Evolutionary conservation across 208 protist species (phyloP).

Genomic region (Naegleria lovaniensis): DNA sequence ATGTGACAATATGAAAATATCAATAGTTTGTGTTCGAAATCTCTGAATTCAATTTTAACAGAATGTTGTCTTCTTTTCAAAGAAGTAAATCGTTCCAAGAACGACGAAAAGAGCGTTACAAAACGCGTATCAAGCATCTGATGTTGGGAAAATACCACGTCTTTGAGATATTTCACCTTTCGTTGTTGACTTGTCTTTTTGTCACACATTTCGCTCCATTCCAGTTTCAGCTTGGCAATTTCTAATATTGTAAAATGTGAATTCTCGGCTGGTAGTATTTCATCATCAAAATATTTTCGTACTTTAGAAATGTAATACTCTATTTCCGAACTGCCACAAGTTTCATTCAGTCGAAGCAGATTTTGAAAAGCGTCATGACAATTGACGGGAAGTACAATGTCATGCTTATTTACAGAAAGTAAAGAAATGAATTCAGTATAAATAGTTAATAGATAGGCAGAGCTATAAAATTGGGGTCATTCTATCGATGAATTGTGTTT

Average conservation of each 20-base stretch:
- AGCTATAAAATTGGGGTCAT: background rate
- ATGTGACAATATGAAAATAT: too few relatives aligned
- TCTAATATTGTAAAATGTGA: background rate
- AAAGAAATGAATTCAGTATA: background rate
- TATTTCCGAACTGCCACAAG: background rate
- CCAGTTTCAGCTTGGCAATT: background rate
- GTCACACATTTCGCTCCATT: background rate
- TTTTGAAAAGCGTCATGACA: background rate
- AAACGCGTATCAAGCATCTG: too few relatives aligned
- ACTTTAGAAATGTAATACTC: background rate
- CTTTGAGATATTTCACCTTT: background rate
- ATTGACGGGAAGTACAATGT: background rate
- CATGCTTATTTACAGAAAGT: background rate
- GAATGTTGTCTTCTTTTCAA: too few relatives aligned
- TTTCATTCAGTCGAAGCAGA: background rate
- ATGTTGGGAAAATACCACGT: too few relatives aligned
- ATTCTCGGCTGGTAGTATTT: background rate
- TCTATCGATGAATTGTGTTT: background rate
- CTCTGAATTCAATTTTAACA: too few relatives aligned
- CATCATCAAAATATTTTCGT: background rate
- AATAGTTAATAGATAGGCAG: background rate
- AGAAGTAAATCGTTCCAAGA: too few relatives aligned
- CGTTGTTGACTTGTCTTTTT: background rate
- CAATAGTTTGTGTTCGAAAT: too few relatives aligned
- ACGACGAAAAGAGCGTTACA: too few relatives aligned